A percentile compares a stretch with the other conserved stretches of the same genome.
Evolutionary conservation across 305 asterid species (phyloP).

Genomic region (Fraxinus latifolia): DNA sequence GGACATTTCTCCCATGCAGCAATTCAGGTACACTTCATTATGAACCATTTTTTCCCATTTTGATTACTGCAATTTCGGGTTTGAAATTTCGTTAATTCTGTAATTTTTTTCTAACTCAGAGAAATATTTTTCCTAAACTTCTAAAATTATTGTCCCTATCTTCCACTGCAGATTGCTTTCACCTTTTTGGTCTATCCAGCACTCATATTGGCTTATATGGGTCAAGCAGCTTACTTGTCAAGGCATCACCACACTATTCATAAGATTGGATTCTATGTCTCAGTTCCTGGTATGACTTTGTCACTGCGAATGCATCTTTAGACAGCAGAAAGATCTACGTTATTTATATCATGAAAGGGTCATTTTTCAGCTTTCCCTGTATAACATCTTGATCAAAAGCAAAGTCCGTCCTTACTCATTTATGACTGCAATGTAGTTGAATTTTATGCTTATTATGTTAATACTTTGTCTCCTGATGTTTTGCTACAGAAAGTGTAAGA

Average conservation of each 20-base stretch:
- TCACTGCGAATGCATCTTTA: neutral
- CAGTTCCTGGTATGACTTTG: slow-evolving; percentile 75
- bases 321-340: neutral
- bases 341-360: neutral
- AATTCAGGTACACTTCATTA: slow-evolving; percentile 58
- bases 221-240: slow-evolving; percentile 92
- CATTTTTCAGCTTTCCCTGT: neutral
- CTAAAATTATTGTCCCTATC: neutral
- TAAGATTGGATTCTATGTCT: slow-evolving; percentile 78
- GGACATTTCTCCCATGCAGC: slow-evolving; percentile 92
- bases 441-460: neutral
- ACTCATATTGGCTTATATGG: slow-evolving; percentile 86
- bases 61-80: neutral
- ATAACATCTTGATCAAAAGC: neutral
- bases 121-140: neutral
- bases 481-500: slow-evolving; percentile 59
- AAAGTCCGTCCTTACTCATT: neutral
- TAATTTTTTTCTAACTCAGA: neutral
- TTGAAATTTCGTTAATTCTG: neutral
- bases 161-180: slow-evolving; percentile 79
- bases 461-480: slow-evolving; percentile 5
- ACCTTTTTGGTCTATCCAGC: slow-evolving; percentile 95
- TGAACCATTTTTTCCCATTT: neutral
- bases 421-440: neutral
- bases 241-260: slow-evolving; percentile 74